Conservation (phyloP, 441 rosid species). For the Theobroma grandiflorum region DNA sequence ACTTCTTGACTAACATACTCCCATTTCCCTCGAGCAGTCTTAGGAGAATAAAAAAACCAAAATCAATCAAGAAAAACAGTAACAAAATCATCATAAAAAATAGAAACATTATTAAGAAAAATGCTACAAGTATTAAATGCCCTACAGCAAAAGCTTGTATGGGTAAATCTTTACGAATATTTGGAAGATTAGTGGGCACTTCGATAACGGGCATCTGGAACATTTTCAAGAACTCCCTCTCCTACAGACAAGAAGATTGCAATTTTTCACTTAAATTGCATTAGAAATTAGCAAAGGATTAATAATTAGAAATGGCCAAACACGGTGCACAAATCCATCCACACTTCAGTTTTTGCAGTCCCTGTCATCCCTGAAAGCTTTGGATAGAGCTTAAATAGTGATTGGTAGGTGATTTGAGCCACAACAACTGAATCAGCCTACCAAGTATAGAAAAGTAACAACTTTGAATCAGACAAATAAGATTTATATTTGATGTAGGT, state of each 20-base stretch:
- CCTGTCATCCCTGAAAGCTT: conserved; percentile 99
- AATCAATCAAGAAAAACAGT: conserved; percentile 24
- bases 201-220: conserved; percentile 92
- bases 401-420: conserved; percentile 98
- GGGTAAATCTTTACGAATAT: conserved; percentile 91
- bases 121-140: conserved; percentile 26
- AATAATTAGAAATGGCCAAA: conserved; percentile 1
- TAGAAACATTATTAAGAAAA: conserved; percentile 15
- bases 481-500: conserved; percentile 9
- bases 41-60: conserved; percentile 36
- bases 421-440: conserved; percentile 97
- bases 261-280: conserved; percentile 19
- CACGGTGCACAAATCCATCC: conserved; percentile 30
- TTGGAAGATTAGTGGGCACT: conserved; percentile 94
- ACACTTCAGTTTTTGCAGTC: conserved; percentile 98
- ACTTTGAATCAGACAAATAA: conserved; percentile 29
- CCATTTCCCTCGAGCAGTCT: conserved; percentile 99
- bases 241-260: conserved; percentile 55
- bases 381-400: conserved; percentile 96
- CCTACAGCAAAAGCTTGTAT: conserved; percentile 96
- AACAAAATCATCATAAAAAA: conserved; percentile 18
- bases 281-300: neutral
- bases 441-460: conserved; percentile 14
- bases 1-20: conserved; percentile 88
- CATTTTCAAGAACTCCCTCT: conserved; percentile 96